Evolutionary conservation across 768 basidiomycete species (phyloP).

Genomic region (Paxillus ammoniavirescens): DNA sequence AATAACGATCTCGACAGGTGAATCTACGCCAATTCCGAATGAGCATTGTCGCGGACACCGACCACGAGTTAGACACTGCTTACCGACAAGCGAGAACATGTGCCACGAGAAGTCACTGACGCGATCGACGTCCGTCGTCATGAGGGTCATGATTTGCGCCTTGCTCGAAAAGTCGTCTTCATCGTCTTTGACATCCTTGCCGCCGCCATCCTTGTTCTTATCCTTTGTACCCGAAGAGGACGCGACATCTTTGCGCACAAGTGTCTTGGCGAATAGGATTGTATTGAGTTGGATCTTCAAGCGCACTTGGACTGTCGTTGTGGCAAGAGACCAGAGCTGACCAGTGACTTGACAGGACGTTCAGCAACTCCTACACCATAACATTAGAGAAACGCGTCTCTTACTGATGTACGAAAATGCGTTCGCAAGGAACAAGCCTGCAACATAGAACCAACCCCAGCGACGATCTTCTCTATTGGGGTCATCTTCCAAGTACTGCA

Average conservation of each 20-base stretch:
- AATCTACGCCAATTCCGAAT: constrained; percentile 42
- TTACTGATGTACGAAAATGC: constrained; percentile 42
- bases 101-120: constrained; percentile 85
- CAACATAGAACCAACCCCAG: constrained; percentile 77
- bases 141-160: constrained; percentile 89
- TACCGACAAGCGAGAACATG: constrained; percentile 70
- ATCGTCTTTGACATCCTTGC: constrained; percentile 19
- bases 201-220: constrained; percentile 21
- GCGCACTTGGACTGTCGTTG: constrained; percentile 67
- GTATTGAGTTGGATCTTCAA: constrained; percentile 78
- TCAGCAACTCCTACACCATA: constrained; percentile 5
- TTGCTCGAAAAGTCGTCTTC: constrained; percentile 66
- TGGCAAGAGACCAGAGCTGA: constrained; percentile 70
- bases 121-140: constrained; percentile 93
- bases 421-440: constrained; percentile 48
- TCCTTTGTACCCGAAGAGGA: constrained; percentile 46
- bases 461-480: constrained; percentile 49
- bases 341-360: constrained; percentile 47
- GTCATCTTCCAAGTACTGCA: constrained; percentile 66
- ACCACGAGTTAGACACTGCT: constrained; percentile 12
- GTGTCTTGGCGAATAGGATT: constrained; percentile 81
- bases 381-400: constrained; percentile 11
- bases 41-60: background rate
- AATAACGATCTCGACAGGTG: constrained; percentile 75
- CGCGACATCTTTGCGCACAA: constrained; percentile 81